A percentile compares a stretch with the other conserved stretches of the same genome.
Evolutionary conservation across 2,329 filamentous ascomycete species (phyloP).

Genomic region (Orbilia blumenaviensis): DNA sequence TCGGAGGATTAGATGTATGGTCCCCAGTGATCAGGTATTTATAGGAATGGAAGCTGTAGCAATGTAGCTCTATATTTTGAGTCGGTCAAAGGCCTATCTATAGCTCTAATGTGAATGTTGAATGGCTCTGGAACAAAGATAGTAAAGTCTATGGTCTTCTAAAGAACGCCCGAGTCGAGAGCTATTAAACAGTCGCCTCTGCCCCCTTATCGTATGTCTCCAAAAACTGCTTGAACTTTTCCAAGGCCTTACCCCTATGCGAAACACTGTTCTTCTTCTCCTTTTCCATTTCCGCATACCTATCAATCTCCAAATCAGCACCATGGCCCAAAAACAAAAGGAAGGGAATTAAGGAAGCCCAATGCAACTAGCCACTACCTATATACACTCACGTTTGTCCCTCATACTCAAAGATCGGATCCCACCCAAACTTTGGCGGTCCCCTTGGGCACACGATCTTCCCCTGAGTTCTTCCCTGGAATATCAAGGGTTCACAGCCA

Average conservation of each 20-base stretch:
- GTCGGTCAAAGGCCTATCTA: neutral
- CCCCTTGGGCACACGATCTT: slow-evolving; percentile 64
- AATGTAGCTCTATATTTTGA: slow-evolving; percentile 6
- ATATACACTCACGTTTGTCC: slow-evolving; percentile 73
- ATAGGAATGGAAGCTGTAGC: no score
- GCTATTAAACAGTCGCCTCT: neutral
- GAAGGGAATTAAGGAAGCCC: no score
- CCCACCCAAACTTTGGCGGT: slow-evolving; percentile 70
- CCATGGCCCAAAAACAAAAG: neutral
- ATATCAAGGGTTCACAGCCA: slow-evolving; percentile 82
- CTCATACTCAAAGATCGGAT: slow-evolving; percentile 92
- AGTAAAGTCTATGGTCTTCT: neutral
- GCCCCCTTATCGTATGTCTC: slow-evolving; percentile 62
- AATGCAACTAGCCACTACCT: no score
- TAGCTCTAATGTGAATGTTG: neutral
- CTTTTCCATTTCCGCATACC: slow-evolving; percentile 94
- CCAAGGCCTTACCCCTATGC: slow-evolving; percentile 85
- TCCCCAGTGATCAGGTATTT: no score
- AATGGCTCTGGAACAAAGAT: neutral
- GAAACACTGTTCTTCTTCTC: slow-evolving; percentile 88
- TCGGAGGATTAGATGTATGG: slow-evolving; percentile 40
- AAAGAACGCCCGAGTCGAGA: neutral
- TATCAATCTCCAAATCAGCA: slow-evolving; percentile 58
- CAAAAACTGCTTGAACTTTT: slow-evolving; percentile 86
- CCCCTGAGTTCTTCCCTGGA: slow-evolving; percentile 82